Percentiles rank a stretch among this genome's conserved stretches.
These are phyloP conservation scores for Aspergillus sojae DNA, from an alignment of 2,329 filamentous ascomycete genomes.

Conservation along the genomic window DNA sequence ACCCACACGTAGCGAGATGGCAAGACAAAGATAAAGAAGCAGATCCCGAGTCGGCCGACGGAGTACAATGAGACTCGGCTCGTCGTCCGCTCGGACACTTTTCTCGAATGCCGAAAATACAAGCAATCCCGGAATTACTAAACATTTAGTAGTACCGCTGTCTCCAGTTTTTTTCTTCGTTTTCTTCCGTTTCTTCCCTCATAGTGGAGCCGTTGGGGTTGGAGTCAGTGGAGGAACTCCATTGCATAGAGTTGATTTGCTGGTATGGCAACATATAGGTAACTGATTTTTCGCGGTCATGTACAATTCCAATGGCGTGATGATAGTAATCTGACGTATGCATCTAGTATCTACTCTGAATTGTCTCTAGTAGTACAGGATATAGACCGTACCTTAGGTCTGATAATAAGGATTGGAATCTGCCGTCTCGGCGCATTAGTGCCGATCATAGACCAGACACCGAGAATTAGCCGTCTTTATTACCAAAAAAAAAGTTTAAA, in stretches of 20 bases:
- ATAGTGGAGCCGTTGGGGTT: conserved; percentile 1
- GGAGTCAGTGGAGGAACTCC: not conserved
- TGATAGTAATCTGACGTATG: too few relatives aligned
- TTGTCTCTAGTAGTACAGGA: too few relatives aligned
- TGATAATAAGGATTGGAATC: not conserved
- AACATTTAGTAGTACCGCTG: not conserved
- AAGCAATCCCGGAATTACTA: not conserved
- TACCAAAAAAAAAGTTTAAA: not conserved
- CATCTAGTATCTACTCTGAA: too few relatives aligned
- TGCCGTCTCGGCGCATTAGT: conserved; percentile 1
- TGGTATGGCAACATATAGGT: not conserved
- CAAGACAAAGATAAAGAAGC: too few relatives aligned
- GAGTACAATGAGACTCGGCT: not conserved
- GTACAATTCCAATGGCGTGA: not conserved
- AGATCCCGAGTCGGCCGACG: not conserved
- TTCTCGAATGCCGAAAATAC: not conserved
- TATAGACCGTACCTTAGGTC: not conserved
- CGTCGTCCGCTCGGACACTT: not conserved
- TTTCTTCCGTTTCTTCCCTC: not conserved
- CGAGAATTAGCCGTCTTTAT: not conserved
- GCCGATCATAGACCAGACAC: not conserved
- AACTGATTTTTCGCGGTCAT: not conserved
- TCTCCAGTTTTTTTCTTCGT: not conserved
- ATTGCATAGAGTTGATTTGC: not conserved
- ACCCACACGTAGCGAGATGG: not conserved